Evolutionary conservation across 225 moss, liverwort and hornwort genomes (phyloP), one percentile per base, ranked within the genome.

Genomic region (Polytrichum commune): DNA sequence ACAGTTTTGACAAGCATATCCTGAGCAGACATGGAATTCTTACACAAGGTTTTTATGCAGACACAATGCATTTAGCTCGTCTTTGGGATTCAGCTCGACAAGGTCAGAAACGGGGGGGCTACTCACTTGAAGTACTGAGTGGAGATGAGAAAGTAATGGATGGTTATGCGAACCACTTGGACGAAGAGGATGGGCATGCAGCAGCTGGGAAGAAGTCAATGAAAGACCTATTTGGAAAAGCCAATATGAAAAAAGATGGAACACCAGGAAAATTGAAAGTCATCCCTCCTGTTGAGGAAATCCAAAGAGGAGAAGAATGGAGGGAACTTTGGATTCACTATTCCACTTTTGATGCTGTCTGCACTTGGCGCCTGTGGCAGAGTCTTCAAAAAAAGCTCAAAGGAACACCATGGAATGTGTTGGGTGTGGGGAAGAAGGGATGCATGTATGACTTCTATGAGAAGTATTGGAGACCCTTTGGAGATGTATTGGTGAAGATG

Each of bases 31-130:
- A 95, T 77, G 93, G 90, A 22, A 93, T 98, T 33, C 71, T 76
- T 46, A 85, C 86, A 6, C 73, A 87, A 80, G 98, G 98, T 27
- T 98, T 98, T 66, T 85, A 95, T 71, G 95, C 95, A 18, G 98
- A 98, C 77, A 98, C 98, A 63, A 95, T 98, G 95, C 98, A 98
- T 68, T 85, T 98, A 63, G 98, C 98, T 60, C 88, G 98, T 53
- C 75, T 98, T 22, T 82, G 88, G 75, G 95, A 98, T 79, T 98
- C 95, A 13, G 85, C 91, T 25, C 88, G 95, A 60, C 88, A 85
- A 66, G 89, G 86, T 16, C 73, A 70, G 1, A 93, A 95, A 79
- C 46, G 46, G 46, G 95, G 95, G 60, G 98, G 98, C 56, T 98
- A 98, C 78, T 98, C 98, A 1, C 78, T 98, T 26, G 95, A 98